Evolutionary conservation across 192 early-diverging fungal genomes (phyloP), one percentile per base, ranked within the genome.

Genomic region (Spizellomyces sp.): DNA sequence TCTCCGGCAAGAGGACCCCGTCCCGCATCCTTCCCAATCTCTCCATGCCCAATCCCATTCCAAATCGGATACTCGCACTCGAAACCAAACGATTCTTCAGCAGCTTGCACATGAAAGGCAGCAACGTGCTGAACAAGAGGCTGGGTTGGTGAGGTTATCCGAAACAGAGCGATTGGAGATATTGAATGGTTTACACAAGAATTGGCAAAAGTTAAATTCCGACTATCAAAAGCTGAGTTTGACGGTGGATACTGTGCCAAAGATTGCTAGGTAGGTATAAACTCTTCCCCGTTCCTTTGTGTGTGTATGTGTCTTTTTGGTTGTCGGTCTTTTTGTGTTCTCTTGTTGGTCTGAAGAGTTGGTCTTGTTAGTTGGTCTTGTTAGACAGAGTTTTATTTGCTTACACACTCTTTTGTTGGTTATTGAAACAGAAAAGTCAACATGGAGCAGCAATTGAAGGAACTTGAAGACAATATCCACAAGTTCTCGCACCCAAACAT

Each of bases 181-280:
- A 55, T 65, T 87, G 27, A 77, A 83, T 8, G 86, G 86, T 5
- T 67, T 87, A 45, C 69, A 80, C 60, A 65, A 36, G 17, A 87
- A 87, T 64, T 85, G 83, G 81, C 72, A 79, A 44, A 76, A 82
- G 66, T 74, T 87, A 42, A 87, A 85, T 69, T 58, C 43, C 9
- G 86, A 87, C 27, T 87, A 87, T 64, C 81, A 83, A 76, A 81
- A 78, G 48, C 64, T 87, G 71, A 83, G 81, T 69, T 62, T 87
- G 67, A 87, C 86, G 8, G 83, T 87, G 9, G 86, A 87, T 60
- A 87, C 86, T 7, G 81, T 87, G 44, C 86, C 86, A 36, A 87
- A 87, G 70, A 87, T 87, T 70, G 81, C 86, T 9, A 79, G 85
- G 85, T 86, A 36, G 27, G 27, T 36, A 36, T 36, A 36, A 36